Evolutionary conservation across 2,329 filamentous ascomycete species (phyloP), one percentile per base, ranked within the genome.

Genomic region (Cercospora beticola): DNA sequence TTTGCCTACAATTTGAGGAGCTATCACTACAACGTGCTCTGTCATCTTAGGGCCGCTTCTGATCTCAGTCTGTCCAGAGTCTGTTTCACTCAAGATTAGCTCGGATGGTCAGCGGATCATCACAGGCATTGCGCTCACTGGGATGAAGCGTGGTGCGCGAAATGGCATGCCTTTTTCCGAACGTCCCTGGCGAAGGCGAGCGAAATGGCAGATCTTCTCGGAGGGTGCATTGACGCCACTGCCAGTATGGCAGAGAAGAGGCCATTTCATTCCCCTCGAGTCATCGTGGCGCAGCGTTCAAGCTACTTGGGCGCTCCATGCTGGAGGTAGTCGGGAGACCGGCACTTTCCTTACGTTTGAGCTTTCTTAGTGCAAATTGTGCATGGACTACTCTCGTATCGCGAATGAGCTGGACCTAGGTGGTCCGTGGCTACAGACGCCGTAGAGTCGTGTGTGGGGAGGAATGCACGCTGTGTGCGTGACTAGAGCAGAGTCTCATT

Each of bases 401-500:
- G 36, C 36, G 36, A 0, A 40, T 16, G 36, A 7, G 36, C 36
- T 12, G 9, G 9, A 6, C 10, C 46, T 52, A 10, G 46, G 10
- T 52, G 4, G 9, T 52, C 21, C 18, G 9, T 23, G 9, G 10
- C 18, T 49, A 14, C 18, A 21, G 1, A 7, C 18, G 18, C 2
- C 46, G 18, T 23, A 21, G 46, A 21, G 46, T 21, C 18, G 43
- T 12, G 8, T 12, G 8, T 9, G 3, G 8, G n/a, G 18, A 49
- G 43, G 2, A 10, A 49, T 21, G 43, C 43, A 49, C 18, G 21
- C 4, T 52, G 18, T 14, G 2, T 23, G 46, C 10, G 21, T 52
- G 46, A 16, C 21, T 52, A 1, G 4, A 23, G 46, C 16, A 26
- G 46, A 49, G 8, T 54, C 58, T 72, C 65, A 71, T 54, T 73